Base-by-base conservation (phyloP, 2,329 filamentous ascomycete genomes). In the Phialophora verrucosa region DNA sequence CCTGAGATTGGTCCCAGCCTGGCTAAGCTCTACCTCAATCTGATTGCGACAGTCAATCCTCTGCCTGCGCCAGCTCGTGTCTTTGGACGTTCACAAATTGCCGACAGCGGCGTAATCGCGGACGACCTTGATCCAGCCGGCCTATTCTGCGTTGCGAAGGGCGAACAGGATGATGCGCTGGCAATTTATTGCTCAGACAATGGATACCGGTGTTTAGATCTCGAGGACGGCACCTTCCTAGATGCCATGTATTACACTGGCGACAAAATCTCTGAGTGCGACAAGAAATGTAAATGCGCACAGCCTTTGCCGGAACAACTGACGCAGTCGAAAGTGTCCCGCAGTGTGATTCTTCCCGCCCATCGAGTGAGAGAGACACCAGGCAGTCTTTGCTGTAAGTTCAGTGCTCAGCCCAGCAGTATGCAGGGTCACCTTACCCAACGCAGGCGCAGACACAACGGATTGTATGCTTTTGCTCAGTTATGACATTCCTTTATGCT, bases 401-500 rank as follows among this genome's bases (percentile, higher is more conserved):
- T 17, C 44, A 38, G 14, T 29, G 4, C 7, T 8, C 27, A 11
- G 35, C 23, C 14, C 23, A 11, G 12, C 4, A 54, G 5, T 5
- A 50, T 32, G 23, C 49, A 42, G 12, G 14, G 50, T 17, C n/a
- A 53, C 44, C 66, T 62, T 38, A 68, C 51, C 17, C 11, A 2
- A 35, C 27, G 23, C 54, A 77, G 66, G 71, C 68, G 75, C 74
- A 29, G 71, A 75, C 29, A 78, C 73, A 20, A 77, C 80, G 14
- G 70, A 78, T 62, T 83, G 81, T 70, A 73, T 81, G n/a, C 76
- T 80, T 32, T 74, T 82, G 5, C 73, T 76, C 49, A 74, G 70
- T 44, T 74, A 80, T 38, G 76, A 77, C 42, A 74, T 83, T 4
- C 79, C 82, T 2, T 82, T 84, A 74, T 84, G 82, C 75, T 84